Base-by-base conservation (phyloP, 192 early-diverging fungal species). In the Gamsiella multidivaricata region DNA sequence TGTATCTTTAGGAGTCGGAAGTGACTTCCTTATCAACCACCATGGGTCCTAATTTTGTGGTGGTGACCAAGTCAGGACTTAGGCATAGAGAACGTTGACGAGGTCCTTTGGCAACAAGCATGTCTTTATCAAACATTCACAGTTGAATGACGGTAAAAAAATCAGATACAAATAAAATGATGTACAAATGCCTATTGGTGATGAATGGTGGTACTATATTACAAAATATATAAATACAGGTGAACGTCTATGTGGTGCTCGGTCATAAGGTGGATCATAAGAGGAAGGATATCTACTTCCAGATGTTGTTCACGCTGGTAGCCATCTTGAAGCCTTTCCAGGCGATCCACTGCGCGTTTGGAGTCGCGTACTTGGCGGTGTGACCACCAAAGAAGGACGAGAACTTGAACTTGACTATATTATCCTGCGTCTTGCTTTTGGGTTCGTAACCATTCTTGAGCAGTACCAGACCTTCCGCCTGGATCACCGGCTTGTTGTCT, bases 361-460 rank as follows among this genome's bases (percentile, higher is more conserved):
- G 72, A 3, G 72, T 75, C 4, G 45, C 47, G 39, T 67, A 75
- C 25, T 36, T 33, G 10, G 15, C 15, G n/a, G 53, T 42, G 26
- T 42, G 12, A 29, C 59, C 65, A 14, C 59, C 59, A 57, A 76
- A 68, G 60, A 68, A 63, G 15, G 52, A 57, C n/a, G 54, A 68
- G 23, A 68, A 75, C 64, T 67, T 67, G 12, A 75, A 67, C 45
- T 67, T 75, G 59, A 67, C 64, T 10, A 42, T 32, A 15, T 52
- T 42, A 14, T 12, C 4, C 0, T 31, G 25, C 0, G 25, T 49
- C 4, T n/a, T 41, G 2, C 29, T 61, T 20, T 23, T 37, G 15
- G 43, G 41, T n/a, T 61, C 51, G 31, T 75, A 67, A n/a, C 72
- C 72, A 11, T 62, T 67, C 58, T 75, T 75, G 64, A 67, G 64